Base-by-base conservation (phyloP, 345 rosid genomes). In the Euphorbia peplus region DNA sequence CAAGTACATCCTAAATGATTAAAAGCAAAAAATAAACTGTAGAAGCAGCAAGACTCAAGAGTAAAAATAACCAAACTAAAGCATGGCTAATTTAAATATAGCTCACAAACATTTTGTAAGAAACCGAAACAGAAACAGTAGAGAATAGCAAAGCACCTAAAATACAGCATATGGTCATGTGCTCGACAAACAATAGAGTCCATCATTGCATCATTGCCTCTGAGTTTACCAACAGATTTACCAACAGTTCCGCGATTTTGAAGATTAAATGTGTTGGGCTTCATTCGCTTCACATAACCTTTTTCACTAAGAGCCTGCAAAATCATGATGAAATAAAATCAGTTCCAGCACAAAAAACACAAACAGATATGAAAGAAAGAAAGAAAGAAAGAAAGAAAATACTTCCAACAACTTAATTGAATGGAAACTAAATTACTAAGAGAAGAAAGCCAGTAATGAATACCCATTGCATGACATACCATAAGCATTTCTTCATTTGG, bases 231-330 rank as follows among this genome's bases (percentile, higher is more conserved):
- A 71, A 93, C 95, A 80, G 98, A 91, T 87, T 93, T 93, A 56
- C 98, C 98, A 67, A 91, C 78, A 60, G 98, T 93, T 59, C 96
- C 97, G 68, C 98, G 97, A 76, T 81, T 76, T 78, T 93, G 97
- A 73, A 93, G 95, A 85, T 88, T 91, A 72, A 93, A 93, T 56
- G 95, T 89, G 77, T 83, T 77, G 4, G 97, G 83, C 72, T 87
- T 89, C 96, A 93, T 93, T 77, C 97, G 86, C 83, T 93, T 93
- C 66, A 91, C 81, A 82, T 93, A 93, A 55, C 98, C 98, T 72
- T 93, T 93, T 79, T 93, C 98, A 72, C 98, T 91, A 63, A 93
- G 28, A 22, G 95, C 96, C 98, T 93, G 82, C 72, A 79, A 72
- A 63, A 24, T 67, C 50, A 75, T 32, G 60, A 71, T n/a, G n/a